Percentiles rank a stretch among this genome's conserved stretches.
Conservation (phyloP, 768 basidiomycete genomes). For the Pleurotus giganteus region DNA sequence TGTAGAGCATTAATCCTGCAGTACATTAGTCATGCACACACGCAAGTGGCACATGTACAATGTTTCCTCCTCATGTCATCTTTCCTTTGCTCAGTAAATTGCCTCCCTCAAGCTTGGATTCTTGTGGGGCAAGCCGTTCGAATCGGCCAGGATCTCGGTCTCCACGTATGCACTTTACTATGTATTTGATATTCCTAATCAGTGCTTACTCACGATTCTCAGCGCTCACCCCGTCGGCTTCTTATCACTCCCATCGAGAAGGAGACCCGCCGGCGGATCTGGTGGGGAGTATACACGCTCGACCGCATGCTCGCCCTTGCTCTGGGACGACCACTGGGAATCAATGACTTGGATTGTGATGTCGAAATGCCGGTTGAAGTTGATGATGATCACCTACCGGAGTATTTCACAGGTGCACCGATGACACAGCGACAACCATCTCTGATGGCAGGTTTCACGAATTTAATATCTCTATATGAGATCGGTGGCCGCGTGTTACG, state of each 20-base stretch:
- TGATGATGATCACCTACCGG: conserved; percentile 75
- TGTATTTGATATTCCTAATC: conserved; percentile 11
- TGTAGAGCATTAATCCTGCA: conserved; percentile 82
- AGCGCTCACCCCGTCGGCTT: conserved; percentile 84
- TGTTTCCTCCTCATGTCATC: conserved; percentile 87
- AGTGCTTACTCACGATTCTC: conserved; percentile 16
- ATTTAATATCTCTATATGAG: conserved; percentile 75
- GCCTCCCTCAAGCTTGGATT: conserved; percentile 92
- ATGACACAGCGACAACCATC: conserved; percentile 56
- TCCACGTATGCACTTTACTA: conserved; percentile 65
- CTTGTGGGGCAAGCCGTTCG: conserved; percentile 89
- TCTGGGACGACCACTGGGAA: conserved; percentile 82
- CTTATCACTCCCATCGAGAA: conserved; percentile 73
- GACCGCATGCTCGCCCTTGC: conserved; percentile 92
- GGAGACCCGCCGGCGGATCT: conserved; percentile 86
- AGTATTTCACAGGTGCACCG: conserved; percentile 67
- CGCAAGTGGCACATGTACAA: conserved; percentile 85
- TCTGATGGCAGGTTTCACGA: conserved; percentile 80
- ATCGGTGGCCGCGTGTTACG: conserved; percentile 82
- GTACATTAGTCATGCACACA: conserved; percentile 88
- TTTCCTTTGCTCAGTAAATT: conserved; percentile 90
- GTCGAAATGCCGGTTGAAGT: conserved; percentile 81
- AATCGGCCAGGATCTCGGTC: conserved; percentile 85
- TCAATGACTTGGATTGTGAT: conserved; percentile 90
- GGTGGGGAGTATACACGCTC: conserved; percentile 92